phyloP scores from a whole-genome alignment of 2,329 filamentous ascomycete genomes.

The Sarocladiaceae sp. region DNA sequence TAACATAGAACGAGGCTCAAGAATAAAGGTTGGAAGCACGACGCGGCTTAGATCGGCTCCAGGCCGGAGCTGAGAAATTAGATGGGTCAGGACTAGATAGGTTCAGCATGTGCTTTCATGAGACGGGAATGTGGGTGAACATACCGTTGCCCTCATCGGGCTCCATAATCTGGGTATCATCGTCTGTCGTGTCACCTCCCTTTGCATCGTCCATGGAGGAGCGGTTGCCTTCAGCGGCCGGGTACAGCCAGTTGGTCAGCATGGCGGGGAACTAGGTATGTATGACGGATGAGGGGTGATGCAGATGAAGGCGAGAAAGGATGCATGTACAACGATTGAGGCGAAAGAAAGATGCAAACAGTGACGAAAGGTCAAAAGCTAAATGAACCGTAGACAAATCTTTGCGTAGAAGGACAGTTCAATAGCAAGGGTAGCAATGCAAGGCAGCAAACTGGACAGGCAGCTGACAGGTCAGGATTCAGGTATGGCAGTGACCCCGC shows the following conservation, averaged over 20 bases:
- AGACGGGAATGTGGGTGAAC: conserved; percentile 23
- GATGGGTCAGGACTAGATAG: conserved; percentile 78
- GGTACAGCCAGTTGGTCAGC: conserved; percentile 39
- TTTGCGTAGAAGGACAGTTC: neutral
- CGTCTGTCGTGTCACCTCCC: conserved; percentile 40
- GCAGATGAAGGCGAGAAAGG: neutral
- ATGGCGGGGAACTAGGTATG: conserved; percentile 21
- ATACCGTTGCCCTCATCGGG: conserved; percentile 91
- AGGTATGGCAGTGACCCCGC: neutral
- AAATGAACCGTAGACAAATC: neutral
- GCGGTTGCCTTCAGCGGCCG: conserved; percentile 34
- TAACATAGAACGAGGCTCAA: conserved; percentile 96
- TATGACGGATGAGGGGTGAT: neutral
- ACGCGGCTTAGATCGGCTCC: conserved; percentile 94
- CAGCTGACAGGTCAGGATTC: neutral
- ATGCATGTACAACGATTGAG: neutral
- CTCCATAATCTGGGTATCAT: conserved; percentile 81
- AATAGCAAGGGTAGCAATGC: neutral
- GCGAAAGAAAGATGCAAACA: neutral
- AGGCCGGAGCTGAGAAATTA: conserved; percentile 93
- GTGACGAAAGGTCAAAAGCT: neutral
- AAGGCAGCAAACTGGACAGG: neutral
- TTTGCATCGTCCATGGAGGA: conserved; percentile 55
- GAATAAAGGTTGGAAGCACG: conserved; percentile 93
- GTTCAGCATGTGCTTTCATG: neutral